phyloP scores from a whole-genome alignment of 371 early-diverging fungal species.

The Synchytrium microbalum region DNA sequence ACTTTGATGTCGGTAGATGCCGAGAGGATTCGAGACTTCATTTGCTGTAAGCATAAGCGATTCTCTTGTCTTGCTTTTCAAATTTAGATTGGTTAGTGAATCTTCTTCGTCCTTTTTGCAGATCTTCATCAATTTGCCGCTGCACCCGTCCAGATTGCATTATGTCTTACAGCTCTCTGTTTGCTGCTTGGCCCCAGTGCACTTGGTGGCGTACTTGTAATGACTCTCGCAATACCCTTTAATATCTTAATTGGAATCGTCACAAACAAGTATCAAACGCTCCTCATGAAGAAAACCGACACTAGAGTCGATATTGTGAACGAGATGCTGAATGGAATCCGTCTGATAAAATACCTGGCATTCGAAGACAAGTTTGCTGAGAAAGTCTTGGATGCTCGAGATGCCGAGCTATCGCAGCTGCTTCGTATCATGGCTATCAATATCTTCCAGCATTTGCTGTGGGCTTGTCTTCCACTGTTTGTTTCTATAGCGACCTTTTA shows the following conservation, averaged over 20 bases:
- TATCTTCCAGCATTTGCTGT: constrained; percentile 18
- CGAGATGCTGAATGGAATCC: constrained; percentile 39
- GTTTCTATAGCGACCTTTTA: constrained; percentile 30
- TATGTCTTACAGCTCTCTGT: background rate
- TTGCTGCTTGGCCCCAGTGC: constrained; percentile 26
- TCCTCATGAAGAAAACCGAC: constrained; percentile 31
- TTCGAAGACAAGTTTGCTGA: constrained; percentile 40
- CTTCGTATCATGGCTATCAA: constrained; percentile 3
- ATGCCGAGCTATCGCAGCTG: constrained; percentile 22
- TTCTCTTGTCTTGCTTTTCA: background rate
- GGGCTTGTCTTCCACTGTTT: constrained; percentile 21
- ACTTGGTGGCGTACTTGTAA: constrained; percentile 29
- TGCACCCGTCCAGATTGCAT: background rate
- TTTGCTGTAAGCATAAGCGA: constrained; percentile 25
- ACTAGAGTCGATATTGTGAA: constrained; percentile 31
- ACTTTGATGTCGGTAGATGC: constrained; percentile 34
- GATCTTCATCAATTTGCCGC: constrained; percentile 1
- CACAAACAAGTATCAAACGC: constrained; percentile 1
- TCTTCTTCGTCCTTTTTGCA: constrained; percentile 2
- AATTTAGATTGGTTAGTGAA: background rate
- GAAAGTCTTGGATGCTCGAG: constrained; percentile 25
- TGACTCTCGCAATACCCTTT: constrained; percentile 22
- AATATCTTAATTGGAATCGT: constrained; percentile 1
- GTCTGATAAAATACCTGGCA: constrained; percentile 38
- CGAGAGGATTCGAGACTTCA: constrained; percentile 20